These are phyloP conservation scores for Kuraishia piskuri DNA, from an alignment of 805 yeast species.

Conservation along the genomic window DNA sequence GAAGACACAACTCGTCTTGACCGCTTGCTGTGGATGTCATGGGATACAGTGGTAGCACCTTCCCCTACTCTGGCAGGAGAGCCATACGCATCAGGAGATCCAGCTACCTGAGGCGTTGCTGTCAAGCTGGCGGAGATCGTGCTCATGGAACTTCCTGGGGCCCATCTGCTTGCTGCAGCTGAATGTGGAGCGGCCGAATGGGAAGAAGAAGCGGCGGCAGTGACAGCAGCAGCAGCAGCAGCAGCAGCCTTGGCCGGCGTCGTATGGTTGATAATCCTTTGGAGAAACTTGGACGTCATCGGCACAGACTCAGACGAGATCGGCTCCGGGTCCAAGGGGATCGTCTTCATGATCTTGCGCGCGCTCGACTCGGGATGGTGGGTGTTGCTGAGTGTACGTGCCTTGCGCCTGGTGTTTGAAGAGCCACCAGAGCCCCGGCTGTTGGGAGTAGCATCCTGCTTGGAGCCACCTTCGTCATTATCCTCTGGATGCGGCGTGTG, in stretches of 20 bases:
- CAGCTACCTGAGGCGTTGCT: not conserved
- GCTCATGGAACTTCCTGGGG: not conserved
- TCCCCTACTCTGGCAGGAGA: not conserved
- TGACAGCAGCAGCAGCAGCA: not conserved
- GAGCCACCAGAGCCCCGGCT: constrained; percentile 21
- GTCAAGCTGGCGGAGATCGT: not conserved
- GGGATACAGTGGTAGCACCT: not conserved
- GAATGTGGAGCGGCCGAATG: too few species aligned
- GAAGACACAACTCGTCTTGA: not conserved
- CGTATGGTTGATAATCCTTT: constrained; percentile 6
- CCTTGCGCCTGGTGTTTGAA: constrained; percentile 20
- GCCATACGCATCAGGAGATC: not conserved
- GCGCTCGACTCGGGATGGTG: constrained; percentile 65
- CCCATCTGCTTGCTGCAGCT: not conserved
- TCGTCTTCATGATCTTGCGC: constrained; percentile 63
- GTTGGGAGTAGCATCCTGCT: not conserved
- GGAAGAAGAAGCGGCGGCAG: not conserved
- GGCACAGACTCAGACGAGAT: constrained; percentile 21
- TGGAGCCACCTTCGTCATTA: not conserved
- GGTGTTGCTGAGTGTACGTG: constrained; percentile 43
- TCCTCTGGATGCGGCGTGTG: constrained; percentile 19
- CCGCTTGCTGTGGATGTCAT: not conserved
- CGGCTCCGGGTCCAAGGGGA: constrained; percentile 80
- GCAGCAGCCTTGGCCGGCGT: constrained; percentile 2
- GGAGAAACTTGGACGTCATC: constrained; percentile 4